Base-by-base conservation (phyloP, 345 rosid species). In the Salix dunnii region DNA sequence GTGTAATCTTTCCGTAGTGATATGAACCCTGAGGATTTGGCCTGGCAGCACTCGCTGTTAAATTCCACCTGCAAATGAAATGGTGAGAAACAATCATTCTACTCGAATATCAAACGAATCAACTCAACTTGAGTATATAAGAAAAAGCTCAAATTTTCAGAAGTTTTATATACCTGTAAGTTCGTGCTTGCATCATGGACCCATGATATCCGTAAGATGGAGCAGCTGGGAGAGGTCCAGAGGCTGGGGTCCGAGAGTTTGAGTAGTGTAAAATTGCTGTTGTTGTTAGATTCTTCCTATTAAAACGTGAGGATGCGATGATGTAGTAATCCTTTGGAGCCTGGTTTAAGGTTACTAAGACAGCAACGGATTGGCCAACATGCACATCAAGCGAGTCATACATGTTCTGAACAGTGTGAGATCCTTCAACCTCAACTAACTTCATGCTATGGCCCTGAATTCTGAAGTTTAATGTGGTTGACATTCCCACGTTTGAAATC, bases 11-110 rank as follows among this genome's bases (percentile, higher is more conserved):
- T 75, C 98, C 98, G 6, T 94, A 94, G 69, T 94, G 98, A 83
- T 33, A 94, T 1, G 98, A 94, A 13, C 98, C 98, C 80, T 94
- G 97, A 73, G 98, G 98, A 77, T 94, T 94, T n/a, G 97, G 97
- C 78, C 98, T 91, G 27, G 98, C 97, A 71, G 97, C 97, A 82
- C 85, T 94, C 62, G 97, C 91, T 6, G 97, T 94, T 82, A 94
- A 86, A 81, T 94, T 94, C 97, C 97, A 89, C 87, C 94, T 90
- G 66, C 76, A 75, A 67, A 36, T 40, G 14, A 74, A n/a, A 63
- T 8, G 49, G 70, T 63, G 9, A 65, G 46, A 20, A 13, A 60
- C 63, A 58, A 21, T 38, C n/a, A 53, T 2, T 28, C 40, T 73
- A 46, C 49, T 46, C 21, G 12, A 65, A 23, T 25, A 18, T 16